A percentile compares a stretch with the other conserved stretches of the same genome.
These are phyloP conservation scores for Solanum ossicruentum DNA, from an alignment of 257 asterid genomes.

Conservation along the genomic window DNA sequence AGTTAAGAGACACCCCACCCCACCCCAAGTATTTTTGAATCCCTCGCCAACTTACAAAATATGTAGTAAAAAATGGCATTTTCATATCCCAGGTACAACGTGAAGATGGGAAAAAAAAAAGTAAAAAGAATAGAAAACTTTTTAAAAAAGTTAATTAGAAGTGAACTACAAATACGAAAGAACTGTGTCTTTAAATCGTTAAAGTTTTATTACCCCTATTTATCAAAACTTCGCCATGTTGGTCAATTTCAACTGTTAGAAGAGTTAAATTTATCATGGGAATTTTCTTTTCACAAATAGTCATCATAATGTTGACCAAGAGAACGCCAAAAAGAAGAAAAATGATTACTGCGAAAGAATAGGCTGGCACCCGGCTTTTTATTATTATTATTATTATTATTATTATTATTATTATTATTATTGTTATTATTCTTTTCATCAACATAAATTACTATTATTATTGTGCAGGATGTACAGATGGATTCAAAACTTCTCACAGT, in stretches of 20 bases:
- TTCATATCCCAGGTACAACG: too few relatives aligned
- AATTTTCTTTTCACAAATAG: background rate
- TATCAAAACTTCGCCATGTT: background rate
- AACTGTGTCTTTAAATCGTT: background rate
- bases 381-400: background rate
- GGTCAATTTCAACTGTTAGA: background rate
- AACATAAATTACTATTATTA: conserved; percentile 8
- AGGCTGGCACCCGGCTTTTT: background rate
- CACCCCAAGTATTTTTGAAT: too few relatives aligned
- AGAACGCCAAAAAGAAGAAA: background rate
- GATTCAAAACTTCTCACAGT: background rate
- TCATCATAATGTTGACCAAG: background rate
- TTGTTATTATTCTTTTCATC: conserved; percentile 1
- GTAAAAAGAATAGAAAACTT: too few relatives aligned
- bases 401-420: background rate
- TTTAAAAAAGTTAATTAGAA: too few relatives aligned
- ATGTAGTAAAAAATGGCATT: too few relatives aligned
- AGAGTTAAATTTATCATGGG: background rate
- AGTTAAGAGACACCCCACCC: too few relatives aligned
- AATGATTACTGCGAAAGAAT: background rate
- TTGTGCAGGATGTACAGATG: conserved; percentile 18
- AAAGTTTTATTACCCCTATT: background rate
- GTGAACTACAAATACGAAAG: too few relatives aligned
- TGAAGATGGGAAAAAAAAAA: too few relatives aligned
- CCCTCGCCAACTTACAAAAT: too few relatives aligned